Conservation (phyloP, 768 basidiomycete genomes). For the Russula olivacea region DNA sequence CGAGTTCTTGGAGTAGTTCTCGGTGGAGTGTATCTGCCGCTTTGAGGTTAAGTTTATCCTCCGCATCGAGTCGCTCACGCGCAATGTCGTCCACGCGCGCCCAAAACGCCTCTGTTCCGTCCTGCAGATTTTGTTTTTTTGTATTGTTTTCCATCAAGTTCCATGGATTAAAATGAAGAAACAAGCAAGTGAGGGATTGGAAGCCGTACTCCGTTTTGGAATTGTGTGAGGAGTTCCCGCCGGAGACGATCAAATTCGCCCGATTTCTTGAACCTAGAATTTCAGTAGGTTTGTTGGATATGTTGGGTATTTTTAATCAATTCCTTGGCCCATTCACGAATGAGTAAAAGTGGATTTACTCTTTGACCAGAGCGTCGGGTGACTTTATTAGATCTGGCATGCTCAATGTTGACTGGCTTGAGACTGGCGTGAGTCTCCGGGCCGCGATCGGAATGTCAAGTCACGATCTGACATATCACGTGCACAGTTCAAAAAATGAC, state of each 20-base stretch:
- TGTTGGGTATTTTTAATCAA: not conserved
- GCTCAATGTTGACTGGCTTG: not conserved
- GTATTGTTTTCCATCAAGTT: not conserved
- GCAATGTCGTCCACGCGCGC: slow-evolving; percentile 53
- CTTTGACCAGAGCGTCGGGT: slow-evolving; percentile 20
- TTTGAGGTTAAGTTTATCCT: slow-evolving; percentile 44
- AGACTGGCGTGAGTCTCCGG: not conserved
- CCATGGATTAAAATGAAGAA: not conserved
- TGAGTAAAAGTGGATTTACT: slow-evolving; percentile 2
- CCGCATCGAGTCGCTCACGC: slow-evolving; percentile 44
- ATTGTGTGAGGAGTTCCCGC: slow-evolving; percentile 53
- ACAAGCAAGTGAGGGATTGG: not conserved
- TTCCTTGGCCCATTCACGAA: not conserved
- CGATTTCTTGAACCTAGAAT: slow-evolving; percentile 61
- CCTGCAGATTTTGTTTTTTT: slow-evolving; percentile 32
- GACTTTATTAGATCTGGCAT: slow-evolving; percentile 23
- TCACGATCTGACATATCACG: too few species aligned
- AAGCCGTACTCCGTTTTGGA: slow-evolving; percentile 49
- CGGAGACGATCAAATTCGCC: slow-evolving; percentile 69
- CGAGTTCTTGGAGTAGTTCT: slow-evolving; percentile 63
- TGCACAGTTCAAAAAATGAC: too few species aligned
- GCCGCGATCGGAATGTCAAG: too few species aligned
- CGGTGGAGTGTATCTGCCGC: slow-evolving; percentile 45
- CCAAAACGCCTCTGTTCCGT: slow-evolving; percentile 34
- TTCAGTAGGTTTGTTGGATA: not conserved